These are phyloP conservation scores for Raffaelea ambrosiae DNA, from an alignment of 2,329 filamentous ascomycete genomes.

Conservation along the genomic window DNA sequence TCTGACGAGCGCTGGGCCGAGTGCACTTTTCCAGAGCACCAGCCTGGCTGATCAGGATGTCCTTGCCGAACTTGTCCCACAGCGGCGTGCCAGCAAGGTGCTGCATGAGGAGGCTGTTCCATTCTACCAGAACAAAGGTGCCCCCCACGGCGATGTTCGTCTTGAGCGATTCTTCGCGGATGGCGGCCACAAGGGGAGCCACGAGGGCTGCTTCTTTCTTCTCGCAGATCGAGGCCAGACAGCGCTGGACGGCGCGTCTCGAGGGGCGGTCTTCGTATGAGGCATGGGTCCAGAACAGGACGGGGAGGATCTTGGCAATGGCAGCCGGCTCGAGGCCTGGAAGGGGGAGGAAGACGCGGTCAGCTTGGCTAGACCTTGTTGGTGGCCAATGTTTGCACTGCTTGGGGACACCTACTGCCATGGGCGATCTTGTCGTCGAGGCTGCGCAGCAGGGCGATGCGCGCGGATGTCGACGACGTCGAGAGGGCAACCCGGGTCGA, in stretches of 20 bases:
- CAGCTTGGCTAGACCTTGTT: too few relatives aligned
- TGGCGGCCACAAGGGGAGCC: conserved; percentile 53
- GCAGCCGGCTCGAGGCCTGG: conserved; percentile 39
- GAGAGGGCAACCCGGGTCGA: conserved; percentile 32
- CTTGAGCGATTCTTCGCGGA: conserved; percentile 69
- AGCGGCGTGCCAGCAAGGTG: conserved; percentile 52
- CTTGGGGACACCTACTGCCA: conserved; percentile 34
- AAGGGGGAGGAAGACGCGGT: too few relatives aligned
- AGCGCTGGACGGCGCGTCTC: conserved; percentile 72
- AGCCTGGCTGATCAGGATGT: conserved; percentile 61
- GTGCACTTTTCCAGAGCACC: conserved; percentile 72
- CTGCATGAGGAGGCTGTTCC: conserved; percentile 75
- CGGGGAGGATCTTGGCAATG: conserved; percentile 50
- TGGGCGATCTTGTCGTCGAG: conserved; percentile 49
- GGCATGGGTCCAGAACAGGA: conserved; percentile 81
- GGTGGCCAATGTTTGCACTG: too few relatives aligned
- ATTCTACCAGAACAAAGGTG: conserved; percentile 84
- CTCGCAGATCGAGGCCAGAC: conserved; percentile 57
- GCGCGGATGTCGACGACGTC: conserved; percentile 52
- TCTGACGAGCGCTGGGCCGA: conserved; percentile 51
- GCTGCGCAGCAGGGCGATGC: conserved; percentile 44
- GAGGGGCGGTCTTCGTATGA: conserved; percentile 82
- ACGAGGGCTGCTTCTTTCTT: conserved; percentile 50
- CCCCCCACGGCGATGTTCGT: conserved; percentile 66
- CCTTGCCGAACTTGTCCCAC: conserved; percentile 57